Evolutionary conservation across 768 basidiomycete genomes (phyloP).

Genomic region (Paxillus rubicundulus): DNA sequence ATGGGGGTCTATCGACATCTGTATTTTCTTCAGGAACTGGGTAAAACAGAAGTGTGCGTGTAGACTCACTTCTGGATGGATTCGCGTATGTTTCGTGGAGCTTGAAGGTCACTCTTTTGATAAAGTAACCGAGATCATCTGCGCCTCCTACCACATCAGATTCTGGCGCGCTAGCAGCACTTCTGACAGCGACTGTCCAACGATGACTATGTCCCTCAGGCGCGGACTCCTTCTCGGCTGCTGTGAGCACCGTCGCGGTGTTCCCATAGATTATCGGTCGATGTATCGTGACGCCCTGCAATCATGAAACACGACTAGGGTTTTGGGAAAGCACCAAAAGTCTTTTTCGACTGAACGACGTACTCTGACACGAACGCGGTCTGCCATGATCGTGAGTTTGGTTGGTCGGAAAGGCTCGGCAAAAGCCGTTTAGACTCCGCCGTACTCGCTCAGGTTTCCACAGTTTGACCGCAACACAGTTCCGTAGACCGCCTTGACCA

Average conservation of each 20-base stretch:
- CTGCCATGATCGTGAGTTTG: slow-evolving; percentile 47
- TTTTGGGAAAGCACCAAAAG: slow-evolving; percentile 10
- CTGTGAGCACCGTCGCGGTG: slow-evolving; percentile 74
- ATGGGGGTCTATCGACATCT: slow-evolving; percentile 93
- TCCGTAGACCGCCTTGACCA: slow-evolving; percentile 11
- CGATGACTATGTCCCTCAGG: slow-evolving; percentile 84
- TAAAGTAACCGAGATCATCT: slow-evolving; percentile 87
- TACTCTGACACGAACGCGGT: slow-evolving; percentile 80
- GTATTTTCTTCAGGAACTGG: background rate
- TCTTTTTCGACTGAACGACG: slow-evolving; percentile 31
- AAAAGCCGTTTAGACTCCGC: slow-evolving; percentile 37
- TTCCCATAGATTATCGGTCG: slow-evolving; percentile 97
- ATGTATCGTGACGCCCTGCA: slow-evolving; percentile 80
- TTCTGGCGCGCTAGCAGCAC: slow-evolving; percentile 72
- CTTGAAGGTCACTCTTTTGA: slow-evolving; percentile 96
- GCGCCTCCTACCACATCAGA: slow-evolving; percentile 83
- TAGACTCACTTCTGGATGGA: slow-evolving; percentile 64
- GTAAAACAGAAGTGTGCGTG: background rate
- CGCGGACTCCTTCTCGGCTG: slow-evolving; percentile 60
- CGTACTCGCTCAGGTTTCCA: background rate
- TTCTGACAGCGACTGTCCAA: slow-evolving; percentile 95
- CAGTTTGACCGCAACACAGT: slow-evolving; percentile 22
- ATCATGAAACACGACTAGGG: background rate
- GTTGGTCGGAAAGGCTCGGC: slow-evolving; percentile 39
- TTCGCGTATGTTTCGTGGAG: slow-evolving; percentile 95